Conservation (phyloP, 148 eudicot species). For the Rhododendron kiyosumense region DNA sequence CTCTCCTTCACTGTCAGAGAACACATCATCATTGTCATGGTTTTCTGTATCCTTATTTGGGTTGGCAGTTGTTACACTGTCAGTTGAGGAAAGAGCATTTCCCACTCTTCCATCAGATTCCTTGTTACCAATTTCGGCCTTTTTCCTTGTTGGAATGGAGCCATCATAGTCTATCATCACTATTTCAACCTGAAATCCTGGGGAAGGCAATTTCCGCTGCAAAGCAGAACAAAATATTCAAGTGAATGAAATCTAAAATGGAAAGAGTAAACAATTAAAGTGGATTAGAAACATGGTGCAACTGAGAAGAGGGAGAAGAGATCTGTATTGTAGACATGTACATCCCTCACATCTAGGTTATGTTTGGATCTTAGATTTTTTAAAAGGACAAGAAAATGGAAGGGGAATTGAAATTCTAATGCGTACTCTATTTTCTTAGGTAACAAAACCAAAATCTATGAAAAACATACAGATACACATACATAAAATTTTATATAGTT, state of each 20-base stretch:
- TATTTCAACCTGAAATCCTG: constrained; percentile 76
- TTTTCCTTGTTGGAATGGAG: constrained; percentile 32
- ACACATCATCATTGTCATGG: constrained; percentile 66
- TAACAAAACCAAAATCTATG: not conserved
- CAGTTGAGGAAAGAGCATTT: constrained; percentile 26
- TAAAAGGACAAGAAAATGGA: not conserved
- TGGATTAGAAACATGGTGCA: not conserved
- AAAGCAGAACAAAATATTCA: not conserved
- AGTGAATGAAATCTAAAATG: constrained; percentile 3
- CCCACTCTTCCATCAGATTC: constrained; percentile 27
- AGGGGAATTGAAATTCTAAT: not conserved
- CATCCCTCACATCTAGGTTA: not conserved
- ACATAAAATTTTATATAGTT: not conserved
- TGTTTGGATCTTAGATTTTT: not conserved
- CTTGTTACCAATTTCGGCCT: constrained; percentile 18
- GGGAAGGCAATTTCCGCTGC: constrained; percentile 86
- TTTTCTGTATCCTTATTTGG: constrained; percentile 29
- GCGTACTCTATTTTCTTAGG: not conserved
- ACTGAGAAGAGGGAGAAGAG: not conserved
- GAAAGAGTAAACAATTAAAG: not conserved
- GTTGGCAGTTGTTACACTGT: constrained; percentile 18
- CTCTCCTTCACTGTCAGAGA: constrained; percentile 88
- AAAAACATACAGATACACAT: not conserved
- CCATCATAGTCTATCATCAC: constrained; percentile 83
- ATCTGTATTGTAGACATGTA: not conserved